Evolutionary conservation across 495 filamentous ascomycete genomes (phyloP).

Genomic region (Sordaria brevicollis): DNA sequence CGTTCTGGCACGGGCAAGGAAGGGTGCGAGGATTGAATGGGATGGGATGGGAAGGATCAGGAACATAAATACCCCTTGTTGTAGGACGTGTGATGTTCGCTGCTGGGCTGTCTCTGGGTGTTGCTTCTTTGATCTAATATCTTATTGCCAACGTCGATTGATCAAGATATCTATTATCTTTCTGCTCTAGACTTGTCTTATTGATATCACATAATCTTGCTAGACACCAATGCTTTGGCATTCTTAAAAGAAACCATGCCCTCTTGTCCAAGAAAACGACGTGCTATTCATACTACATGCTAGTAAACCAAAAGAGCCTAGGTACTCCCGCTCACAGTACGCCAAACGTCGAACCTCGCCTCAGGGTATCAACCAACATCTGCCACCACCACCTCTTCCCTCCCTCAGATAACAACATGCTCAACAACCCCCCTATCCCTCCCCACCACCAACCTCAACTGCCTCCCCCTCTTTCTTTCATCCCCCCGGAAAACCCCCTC

Average conservation of each 20-base stretch:
- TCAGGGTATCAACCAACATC: neutral
- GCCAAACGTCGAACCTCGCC: neutral
- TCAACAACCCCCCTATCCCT: constrained; percentile 53
- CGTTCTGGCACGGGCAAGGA: neutral
- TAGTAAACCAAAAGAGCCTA: neutral
- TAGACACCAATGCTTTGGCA: neutral
- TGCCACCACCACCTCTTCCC: neutral
- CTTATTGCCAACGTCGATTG: neutral
- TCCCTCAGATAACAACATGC: constrained; percentile 40
- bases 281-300: neutral
- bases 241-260: no score
- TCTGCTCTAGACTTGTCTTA: neutral
- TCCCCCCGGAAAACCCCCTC: constrained; percentile 46
- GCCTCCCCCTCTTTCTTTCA: constrained; percentile 34
- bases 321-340: neutral
- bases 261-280: no score
- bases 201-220: neutral
- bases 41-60: neutral
- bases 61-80: neutral
- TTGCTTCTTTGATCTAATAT: neutral
- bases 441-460: constrained; percentile 64
- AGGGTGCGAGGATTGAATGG: neutral
- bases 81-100: neutral
- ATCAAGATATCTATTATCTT: neutral
- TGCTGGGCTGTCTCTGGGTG: neutral